Evolutionary conservation across 2,329 filamentous ascomycete genomes (phyloP).

Genomic region (Apiospora phragmitis): DNA sequence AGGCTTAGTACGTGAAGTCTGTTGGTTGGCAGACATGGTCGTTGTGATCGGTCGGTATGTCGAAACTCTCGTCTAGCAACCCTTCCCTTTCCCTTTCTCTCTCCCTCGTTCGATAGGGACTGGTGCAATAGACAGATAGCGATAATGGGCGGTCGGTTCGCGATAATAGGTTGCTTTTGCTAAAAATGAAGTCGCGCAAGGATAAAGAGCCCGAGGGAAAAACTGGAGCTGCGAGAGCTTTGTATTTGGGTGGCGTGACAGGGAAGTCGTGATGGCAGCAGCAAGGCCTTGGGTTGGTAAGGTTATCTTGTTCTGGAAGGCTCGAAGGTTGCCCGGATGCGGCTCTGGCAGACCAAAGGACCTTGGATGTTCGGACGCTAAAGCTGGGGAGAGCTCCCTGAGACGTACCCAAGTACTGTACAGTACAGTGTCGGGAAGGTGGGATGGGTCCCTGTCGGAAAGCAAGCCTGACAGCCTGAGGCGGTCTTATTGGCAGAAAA

Average conservation of each 20-base stretch:
- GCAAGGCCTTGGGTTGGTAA: neutral
- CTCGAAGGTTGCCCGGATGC: constrained; percentile 8
- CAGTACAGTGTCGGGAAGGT: neutral
- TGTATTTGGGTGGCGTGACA: neutral
- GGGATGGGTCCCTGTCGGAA: neutral
- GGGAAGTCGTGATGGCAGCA: neutral
- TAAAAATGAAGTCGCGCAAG: neutral
- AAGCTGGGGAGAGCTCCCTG: constrained; percentile 2
- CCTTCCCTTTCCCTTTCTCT: neutral
- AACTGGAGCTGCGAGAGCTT: neutral
- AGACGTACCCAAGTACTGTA: neutral
- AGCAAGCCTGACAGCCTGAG: neutral
- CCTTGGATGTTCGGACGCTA: neutral
- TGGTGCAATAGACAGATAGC: neutral
- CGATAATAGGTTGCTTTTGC: neutral
- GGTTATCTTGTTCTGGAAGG: constrained; percentile 4
- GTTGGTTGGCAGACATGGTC: constrained; percentile 36
- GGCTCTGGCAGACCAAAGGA: constrained; percentile 4
- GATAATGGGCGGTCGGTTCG: neutral
- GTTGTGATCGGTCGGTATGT: neutral
- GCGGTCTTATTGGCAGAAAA: neutral
- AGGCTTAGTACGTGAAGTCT: constrained; percentile 68
- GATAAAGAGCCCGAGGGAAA: neutral
- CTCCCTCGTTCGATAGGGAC: neutral
- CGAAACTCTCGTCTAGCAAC: neutral